Evolutionary conservation across 2,329 filamentous ascomycete genomes (phyloP), one percentile per base, ranked within the genome.

Genomic region (Botrytis paeoniae): DNA sequence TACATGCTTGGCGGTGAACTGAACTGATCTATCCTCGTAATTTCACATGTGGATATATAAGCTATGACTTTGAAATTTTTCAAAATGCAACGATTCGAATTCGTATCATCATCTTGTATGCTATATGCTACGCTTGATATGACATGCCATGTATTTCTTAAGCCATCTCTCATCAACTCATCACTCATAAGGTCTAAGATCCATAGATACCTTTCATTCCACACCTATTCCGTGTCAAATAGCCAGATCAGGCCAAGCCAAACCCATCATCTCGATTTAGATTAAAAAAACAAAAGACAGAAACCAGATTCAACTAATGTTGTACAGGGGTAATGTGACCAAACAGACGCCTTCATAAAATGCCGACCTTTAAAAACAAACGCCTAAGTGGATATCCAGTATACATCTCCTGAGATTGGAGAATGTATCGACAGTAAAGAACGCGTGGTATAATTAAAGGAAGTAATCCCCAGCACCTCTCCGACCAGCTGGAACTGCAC

Each of bases 401-500:
- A 71, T 66, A 54, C 48, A 59, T 64, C 54, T 63, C 54, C 14
- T 45, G 29, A 70, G 35, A 29, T 63, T 63, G 39, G 54, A 63
- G 41, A 63, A 70, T 70, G 54, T 61, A 63, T 69, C 48, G 35
- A 73, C 51, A 69, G 69, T 64, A 73, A 71, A 54, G 61, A 65
- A 71, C 32, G 54, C 62, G 73, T 69, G 68, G 35, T 62, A 70
- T 63, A 51, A 62, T 57, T 76, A 81, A 75, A 93, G 83, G 83
- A 93, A 93, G 83, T 93, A 93, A 80, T 93, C 91, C 70, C 88
- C 89, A 25, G 90, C 89, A 41, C 90, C 89, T 76, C 89, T 85
- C 61, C 90, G 86, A 72, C 88, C 92, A 18, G 91, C 89, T 3
- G 93, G 93, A 14, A 95, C 91, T 72, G 94, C 92, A 74, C 94